Percentiles rank a stretch among this genome's conserved stretches.
These are phyloP conservation scores for Nothophoma quercina DNA, from an alignment of 2,329 filamentous ascomycete species.

Conservation along the genomic window DNA sequence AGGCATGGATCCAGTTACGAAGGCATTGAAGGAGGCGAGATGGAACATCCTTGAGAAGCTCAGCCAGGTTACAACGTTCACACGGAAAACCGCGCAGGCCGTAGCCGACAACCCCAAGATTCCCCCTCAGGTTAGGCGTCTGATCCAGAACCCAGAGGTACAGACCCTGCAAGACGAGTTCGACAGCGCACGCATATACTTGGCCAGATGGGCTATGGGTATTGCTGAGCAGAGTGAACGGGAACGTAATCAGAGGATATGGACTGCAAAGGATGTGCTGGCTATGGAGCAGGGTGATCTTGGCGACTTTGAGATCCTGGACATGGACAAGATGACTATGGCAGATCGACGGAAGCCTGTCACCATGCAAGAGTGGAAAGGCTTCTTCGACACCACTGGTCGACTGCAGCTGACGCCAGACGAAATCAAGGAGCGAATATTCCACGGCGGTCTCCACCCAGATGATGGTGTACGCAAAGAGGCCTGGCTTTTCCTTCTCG, in stretches of 20 bases:
- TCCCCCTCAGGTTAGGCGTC: conserved; percentile 82
- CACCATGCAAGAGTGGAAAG: conserved; percentile 86
- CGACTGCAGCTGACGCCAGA: conserved; percentile 80
- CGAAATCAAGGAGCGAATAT: conserved; percentile 96
- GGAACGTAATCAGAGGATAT: conserved; percentile 85
- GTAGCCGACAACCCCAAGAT: conserved; percentile 90
- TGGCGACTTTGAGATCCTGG: conserved; percentile 93
- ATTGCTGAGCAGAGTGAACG: conserved; percentile 96
- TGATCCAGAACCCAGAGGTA: conserved; percentile 91
- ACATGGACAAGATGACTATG: conserved; percentile 76
- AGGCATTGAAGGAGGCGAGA: conserved; percentile 90
- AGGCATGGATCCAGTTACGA: conserved; percentile 90
- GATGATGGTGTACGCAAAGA: conserved; percentile 95
- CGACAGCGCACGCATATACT: conserved; percentile 91
- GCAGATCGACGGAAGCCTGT: conserved; percentile 80
- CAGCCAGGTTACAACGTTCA: conserved; percentile 97
- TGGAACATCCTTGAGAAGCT: conserved; percentile 98
- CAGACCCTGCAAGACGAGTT: conserved; percentile 97
- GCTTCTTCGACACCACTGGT: conserved; percentile 84
- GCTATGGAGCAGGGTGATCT: conserved; percentile 95
- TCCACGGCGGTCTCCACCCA: conserved; percentile 88
- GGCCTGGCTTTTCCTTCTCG: conserved; percentile 93
- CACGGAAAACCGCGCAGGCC: conserved; percentile 87
- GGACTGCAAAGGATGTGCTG: conserved; percentile 90
- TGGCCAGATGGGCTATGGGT: conserved; percentile 97